Percentiles rank a stretch among this genome's conserved stretches.
Conservation (phyloP, 148 eudicot species). For the Polygonum aviculare region DNA sequence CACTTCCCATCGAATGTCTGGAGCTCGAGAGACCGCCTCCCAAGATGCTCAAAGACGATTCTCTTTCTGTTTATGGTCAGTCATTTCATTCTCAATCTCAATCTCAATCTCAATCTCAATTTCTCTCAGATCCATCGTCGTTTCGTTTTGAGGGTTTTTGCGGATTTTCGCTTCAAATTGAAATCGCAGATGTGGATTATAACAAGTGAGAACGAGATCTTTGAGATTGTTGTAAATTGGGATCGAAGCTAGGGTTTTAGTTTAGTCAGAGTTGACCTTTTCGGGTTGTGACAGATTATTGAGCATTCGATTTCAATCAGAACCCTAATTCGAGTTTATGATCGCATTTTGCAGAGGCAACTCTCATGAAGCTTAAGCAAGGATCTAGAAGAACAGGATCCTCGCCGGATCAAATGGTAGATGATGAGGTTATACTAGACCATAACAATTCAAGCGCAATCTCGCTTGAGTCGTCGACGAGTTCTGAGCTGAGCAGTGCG, state of each 20-base stretch:
- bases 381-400: conserved; percentile 28
- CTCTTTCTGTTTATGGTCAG: conserved; percentile 71
- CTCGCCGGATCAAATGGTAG: conserved; percentile 2
- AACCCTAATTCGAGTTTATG: background rate
- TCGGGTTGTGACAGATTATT: background rate
- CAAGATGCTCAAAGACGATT: conserved; percentile 63
- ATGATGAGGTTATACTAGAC: background rate
- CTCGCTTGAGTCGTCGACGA: background rate
- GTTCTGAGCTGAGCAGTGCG: conserved; percentile 2
- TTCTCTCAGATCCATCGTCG: background rate
- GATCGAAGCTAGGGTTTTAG: conserved; percentile 2
- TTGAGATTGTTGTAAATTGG: background rate
- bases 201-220: background rate
- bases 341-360: conserved; percentile 39
- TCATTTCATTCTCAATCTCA: background rate
- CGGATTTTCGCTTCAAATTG: background rate
- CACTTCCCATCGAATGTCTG: conserved; percentile 38
- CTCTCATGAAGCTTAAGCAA: conserved; percentile 60
- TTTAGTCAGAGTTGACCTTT: background rate
- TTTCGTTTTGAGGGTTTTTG: background rate
- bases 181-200: background rate
- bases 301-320: background rate
- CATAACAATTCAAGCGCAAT: background rate
- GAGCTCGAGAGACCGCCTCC: conserved; percentile 49
- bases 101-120: background rate